Evolutionary conservation across 2,329 filamentous ascomycete genomes (phyloP), one percentile per base, ranked within the genome.

Genomic region (Septoria linicola): DNA sequence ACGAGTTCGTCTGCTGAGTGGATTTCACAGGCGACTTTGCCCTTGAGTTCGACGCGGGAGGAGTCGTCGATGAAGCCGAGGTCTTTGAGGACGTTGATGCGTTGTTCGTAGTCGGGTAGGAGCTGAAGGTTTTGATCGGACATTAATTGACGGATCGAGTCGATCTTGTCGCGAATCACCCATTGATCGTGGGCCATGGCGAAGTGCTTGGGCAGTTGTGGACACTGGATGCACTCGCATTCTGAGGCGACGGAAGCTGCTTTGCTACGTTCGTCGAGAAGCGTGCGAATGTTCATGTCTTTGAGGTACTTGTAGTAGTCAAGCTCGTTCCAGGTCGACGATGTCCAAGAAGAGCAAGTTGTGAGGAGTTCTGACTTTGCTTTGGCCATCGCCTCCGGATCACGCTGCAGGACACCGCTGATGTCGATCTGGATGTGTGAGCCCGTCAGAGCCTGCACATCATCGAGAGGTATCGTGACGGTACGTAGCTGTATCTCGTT

Each of bases 1-100:
- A 99, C 92, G 0, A 99, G 80, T 71, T 99, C 93, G 67, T 97
- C 92, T 14, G 91, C 91, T 0, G 92, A 96, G 71, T 97, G 93
- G 54, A 99, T 92, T 74, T 99, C 93, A 73, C 93, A 99, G 3
- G 93, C 93, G 17, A 99, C 93, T 70, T 97, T 97, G 70, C 93
- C 93, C 73, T 99, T 99, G 57, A 99, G 81, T 72, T 95, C 88
- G 32, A 99, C 95, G 17, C 92, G 85, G 3, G 85, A 85, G 37
- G 86, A 83, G 3, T 87, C 84, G 64, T 99, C 93, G 60, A 99
- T 87, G 68, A 99, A 99, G 4, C 84, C 86, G 6, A 99, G 81
- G 60, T 97, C 91, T 67, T 89, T 91, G 39, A 99, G 79, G 0
- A 99, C 93, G 57, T 87, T 83, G 31, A 97, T 89, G 42, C 93